Evolutionary conservation across 768 basidiomycete genomes (phyloP).

Genomic region (Clitopilus passeckerianus): DNA sequence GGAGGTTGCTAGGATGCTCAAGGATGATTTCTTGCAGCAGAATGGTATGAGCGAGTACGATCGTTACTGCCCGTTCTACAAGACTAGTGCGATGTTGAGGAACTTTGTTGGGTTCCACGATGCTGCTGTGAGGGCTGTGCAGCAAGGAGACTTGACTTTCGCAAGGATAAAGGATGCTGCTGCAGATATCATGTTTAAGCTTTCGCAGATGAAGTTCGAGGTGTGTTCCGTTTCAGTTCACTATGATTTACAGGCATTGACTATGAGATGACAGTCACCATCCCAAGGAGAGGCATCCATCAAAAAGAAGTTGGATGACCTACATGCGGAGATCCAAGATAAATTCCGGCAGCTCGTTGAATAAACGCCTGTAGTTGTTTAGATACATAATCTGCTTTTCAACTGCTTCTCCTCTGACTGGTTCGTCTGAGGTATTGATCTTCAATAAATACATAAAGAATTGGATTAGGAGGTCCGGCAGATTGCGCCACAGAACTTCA

Average conservation of each 20-base stretch:
- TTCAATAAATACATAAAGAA: too few relatives aligned
- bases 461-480: too few relatives aligned
- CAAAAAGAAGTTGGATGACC: constrained; percentile 73
- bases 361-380: constrained; percentile 29
- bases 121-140: constrained; percentile 80
- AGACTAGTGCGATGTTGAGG: constrained; percentile 92
- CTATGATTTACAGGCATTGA: not conserved
- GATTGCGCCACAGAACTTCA: not conserved
- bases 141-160: constrained; percentile 80
- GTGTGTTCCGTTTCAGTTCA: constrained; percentile 33
- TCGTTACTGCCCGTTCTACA: constrained; percentile 97
- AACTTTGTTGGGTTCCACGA: constrained; percentile 96
- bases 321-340: constrained; percentile 86
- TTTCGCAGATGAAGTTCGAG: constrained; percentile 99
- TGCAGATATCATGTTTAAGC: constrained; percentile 87
- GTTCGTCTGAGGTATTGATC: too few relatives aligned
- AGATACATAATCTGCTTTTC: not conserved
- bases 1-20: constrained; percentile 94
- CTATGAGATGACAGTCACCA: constrained; percentile 56
- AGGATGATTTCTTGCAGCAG: constrained; percentile 96
- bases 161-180: constrained; percentile 83
- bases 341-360: constrained; percentile 87
- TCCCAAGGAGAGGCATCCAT: constrained; percentile 86
- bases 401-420: constrained; percentile 1
- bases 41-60: constrained; percentile 99